Evolutionary conservation across 225 moss, liverwort and hornwort species (phyloP).

Genomic region (Lunularia cruciata): DNA sequence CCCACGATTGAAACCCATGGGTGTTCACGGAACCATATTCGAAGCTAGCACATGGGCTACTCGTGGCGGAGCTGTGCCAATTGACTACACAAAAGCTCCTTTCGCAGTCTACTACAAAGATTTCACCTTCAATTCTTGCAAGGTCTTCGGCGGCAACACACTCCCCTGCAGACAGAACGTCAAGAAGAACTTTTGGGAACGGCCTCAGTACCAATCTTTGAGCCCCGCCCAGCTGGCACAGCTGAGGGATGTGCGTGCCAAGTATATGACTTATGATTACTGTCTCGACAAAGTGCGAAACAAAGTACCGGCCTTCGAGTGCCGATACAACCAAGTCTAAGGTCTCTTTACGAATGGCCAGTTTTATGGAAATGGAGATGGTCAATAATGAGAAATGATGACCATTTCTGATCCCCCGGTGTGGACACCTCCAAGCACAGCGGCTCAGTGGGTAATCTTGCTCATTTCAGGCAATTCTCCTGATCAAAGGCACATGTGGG

Average conservation of each 20-base stretch:
- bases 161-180: conserved; percentile 17
- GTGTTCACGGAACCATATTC: conserved; percentile 26
- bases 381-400: too few relatives aligned
- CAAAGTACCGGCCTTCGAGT: not conserved
- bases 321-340: conserved; percentile 3
- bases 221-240: conserved; percentile 4
- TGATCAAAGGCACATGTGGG: too few relatives aligned
- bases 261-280: conserved; percentile 45
- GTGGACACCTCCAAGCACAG: too few relatives aligned
- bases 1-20: conserved; percentile 31
- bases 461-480: too few relatives aligned
- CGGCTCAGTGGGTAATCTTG: too few relatives aligned
- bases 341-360: too few relatives aligned
- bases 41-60: conserved; percentile 45
- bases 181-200: conserved; percentile 30
- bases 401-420: too few relatives aligned
- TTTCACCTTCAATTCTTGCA: conserved; percentile 33
- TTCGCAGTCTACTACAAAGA: conserved; percentile 26
- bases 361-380: too few relatives aligned
- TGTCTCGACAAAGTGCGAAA: conserved; percentile 17
- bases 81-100: conserved; percentile 37
- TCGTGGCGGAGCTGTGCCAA: conserved; percentile 28
- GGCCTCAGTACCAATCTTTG: conserved; percentile 19
- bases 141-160: conserved; percentile 3
- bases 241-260: conserved; percentile 29